phyloP scores from a whole-genome alignment of 192 early-diverging fungal genomes.

The Gonapodya prolifera region DNA sequence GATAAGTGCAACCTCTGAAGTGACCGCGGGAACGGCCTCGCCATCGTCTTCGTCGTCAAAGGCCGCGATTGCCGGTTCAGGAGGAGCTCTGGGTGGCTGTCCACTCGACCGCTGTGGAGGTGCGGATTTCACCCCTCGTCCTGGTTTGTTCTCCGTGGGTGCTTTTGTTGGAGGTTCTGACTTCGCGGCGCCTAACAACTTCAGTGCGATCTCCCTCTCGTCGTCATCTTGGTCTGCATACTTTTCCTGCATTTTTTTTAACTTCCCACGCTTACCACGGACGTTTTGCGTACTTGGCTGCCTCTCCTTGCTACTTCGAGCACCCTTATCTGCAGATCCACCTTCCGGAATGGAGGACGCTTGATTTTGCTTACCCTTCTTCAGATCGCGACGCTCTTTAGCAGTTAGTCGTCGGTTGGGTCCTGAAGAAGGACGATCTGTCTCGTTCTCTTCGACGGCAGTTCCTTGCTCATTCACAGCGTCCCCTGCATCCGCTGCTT shows the following conservation, averaged over 20 bases:
- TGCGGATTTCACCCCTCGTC: neutral
- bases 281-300: slow-evolving; percentile 13
- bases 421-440: neutral
- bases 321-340: neutral
- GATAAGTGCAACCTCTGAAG: slow-evolving; percentile 18
- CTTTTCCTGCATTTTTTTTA: slow-evolving; percentile 84
- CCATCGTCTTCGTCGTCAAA: neutral
- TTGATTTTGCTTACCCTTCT: slow-evolving; percentile 35
- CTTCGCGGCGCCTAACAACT: slow-evolving; percentile 45
- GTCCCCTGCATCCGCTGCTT: neutral
- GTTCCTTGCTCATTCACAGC: neutral
- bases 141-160: neutral
- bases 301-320: neutral
- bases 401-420: slow-evolving; percentile 35
- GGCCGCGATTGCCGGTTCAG: too few species aligned
- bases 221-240: slow-evolving; percentile 94
- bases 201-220: slow-evolving; percentile 68
- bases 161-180: neutral
- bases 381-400: slow-evolving; percentile 71
- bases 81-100: neutral
- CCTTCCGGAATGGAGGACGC: neutral
- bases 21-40: neutral
- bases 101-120: neutral
- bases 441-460: neutral
- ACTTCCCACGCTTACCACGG: slow-evolving; percentile 80